Percentiles rank a stretch among this genome's conserved stretches.
These are phyloP conservation scores for Mycena indigotica DNA, from an alignment of 768 basidiomycete species.

Conservation along the genomic window DNA sequence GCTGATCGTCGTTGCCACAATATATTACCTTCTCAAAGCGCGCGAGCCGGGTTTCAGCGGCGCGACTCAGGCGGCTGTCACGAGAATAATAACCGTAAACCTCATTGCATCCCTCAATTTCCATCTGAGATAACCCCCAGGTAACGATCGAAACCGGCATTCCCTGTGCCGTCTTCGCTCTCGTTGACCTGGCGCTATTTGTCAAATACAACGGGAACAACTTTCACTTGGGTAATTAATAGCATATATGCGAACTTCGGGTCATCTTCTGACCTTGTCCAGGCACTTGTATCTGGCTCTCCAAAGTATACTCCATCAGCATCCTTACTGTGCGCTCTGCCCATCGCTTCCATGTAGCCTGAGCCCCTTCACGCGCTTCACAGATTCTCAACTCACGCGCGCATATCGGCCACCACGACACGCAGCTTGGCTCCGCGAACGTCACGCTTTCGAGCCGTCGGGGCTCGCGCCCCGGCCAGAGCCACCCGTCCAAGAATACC, in stretches of 20 bases:
- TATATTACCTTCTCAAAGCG: conserved; percentile 19
- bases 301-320: conserved; percentile 28
- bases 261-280: not conserved
- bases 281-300: conserved; percentile 19
- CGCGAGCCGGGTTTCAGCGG: conserved; percentile 8
- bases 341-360: no score
- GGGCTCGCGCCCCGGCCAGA: not conserved
- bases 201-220: conserved; percentile 21
- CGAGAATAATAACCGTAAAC: conserved; percentile 11
- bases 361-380: no score
- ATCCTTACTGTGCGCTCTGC: conserved; percentile 7
- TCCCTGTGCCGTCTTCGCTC: conserved; percentile 22
- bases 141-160: conserved; percentile 26
- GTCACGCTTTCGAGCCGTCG: not conserved
- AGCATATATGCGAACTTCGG: conserved; percentile 12
- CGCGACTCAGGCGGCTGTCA: conserved; percentile 9
- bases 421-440: not conserved
- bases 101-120: not conserved
- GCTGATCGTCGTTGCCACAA: conserved; percentile 21
- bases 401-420: conserved; percentile 9
- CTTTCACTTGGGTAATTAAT: conserved; percentile 16
- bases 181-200: conserved; percentile 23
- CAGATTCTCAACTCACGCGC: conserved; percentile 20
- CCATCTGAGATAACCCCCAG: not conserved
- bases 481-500: not conserved